A percentile compares a stretch with the other conserved stretches of the same genome.
Conservation (phyloP, 345 rosid species). For the Anacardium occidentale region DNA sequence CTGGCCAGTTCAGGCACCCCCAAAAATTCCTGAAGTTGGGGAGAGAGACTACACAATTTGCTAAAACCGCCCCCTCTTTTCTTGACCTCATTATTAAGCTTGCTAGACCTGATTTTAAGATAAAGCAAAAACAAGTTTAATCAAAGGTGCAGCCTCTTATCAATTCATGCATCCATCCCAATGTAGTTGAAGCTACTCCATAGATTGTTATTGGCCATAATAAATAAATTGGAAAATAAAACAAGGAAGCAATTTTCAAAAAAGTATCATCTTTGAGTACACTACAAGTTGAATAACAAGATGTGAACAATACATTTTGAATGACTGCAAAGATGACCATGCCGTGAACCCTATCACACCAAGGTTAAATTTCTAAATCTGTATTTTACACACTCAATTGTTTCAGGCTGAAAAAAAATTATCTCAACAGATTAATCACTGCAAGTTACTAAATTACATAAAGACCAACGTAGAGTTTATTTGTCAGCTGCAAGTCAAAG, state of each 20-base stretch:
- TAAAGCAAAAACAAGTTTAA: constrained; percentile 15
- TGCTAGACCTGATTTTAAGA: constrained; percentile 32
- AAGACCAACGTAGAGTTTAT: neutral
- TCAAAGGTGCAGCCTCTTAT: constrained; percentile 1
- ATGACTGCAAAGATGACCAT: neutral
- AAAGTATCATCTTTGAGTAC: neutral
- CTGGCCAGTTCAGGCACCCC: constrained; percentile 40
- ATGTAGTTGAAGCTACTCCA: neutral
- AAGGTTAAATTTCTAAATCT: neutral
- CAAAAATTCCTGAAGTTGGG: constrained; percentile 39
- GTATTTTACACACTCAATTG: neutral
- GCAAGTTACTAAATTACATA: constrained; percentile 3
- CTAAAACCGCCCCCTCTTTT: constrained; percentile 50
- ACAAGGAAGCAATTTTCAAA: neutral
- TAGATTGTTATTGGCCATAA: neutral
- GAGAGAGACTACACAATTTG: constrained; percentile 45
- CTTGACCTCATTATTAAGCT: constrained; percentile 30
- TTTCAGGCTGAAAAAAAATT: constrained; percentile 1
- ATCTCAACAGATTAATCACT: neutral
- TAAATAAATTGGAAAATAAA: neutral
- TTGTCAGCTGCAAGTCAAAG: neutral
- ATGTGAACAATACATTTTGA: neutral
- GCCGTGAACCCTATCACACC: neutral
- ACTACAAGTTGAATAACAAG: neutral
- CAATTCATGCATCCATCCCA: constrained; percentile 10